These are phyloP conservation scores for Naganishia albida DNA, from an alignment of 1,284 basidiomycete species.

Conservation along the genomic window DNA sequence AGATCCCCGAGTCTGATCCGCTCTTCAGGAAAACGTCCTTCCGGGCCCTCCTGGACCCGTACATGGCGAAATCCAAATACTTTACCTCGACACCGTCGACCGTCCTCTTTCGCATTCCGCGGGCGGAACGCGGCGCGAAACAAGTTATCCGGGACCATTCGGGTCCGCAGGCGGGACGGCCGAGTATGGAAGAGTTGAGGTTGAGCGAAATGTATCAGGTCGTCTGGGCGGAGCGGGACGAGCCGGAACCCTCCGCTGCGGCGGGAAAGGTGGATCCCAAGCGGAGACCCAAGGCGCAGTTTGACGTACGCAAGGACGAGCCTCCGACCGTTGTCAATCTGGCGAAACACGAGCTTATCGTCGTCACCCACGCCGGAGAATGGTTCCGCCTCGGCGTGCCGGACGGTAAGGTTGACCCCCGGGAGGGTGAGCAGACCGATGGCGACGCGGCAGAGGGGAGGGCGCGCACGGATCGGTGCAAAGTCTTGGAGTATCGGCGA, in stretches of 20 bases:
- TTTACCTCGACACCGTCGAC: conserved; percentile 92
- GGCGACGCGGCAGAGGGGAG: background rate
- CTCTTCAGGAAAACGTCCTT: conserved; percentile 32
- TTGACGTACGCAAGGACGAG: background rate
- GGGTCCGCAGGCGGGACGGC: conserved; percentile 11
- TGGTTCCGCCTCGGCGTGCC: conserved; percentile 33
- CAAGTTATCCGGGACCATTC: conserved; percentile 14
- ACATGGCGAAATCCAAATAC: conserved; percentile 82
- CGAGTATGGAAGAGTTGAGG: conserved; percentile 28
- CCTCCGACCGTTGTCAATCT: background rate
- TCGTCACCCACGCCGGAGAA: conserved; percentile 32
- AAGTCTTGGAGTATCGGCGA: conserved; percentile 21
- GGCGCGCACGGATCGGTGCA: conserved; percentile 22
- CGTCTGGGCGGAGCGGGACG: conserved; percentile 18
- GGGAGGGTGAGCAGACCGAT: background rate
- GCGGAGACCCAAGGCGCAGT: background rate
- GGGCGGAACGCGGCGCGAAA: conserved; percentile 4
- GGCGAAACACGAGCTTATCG: conserved; percentile 17
- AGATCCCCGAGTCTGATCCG: background rate
- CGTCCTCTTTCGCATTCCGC: conserved; percentile 85
- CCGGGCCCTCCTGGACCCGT: conserved; percentile 67
- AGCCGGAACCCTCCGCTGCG: background rate
- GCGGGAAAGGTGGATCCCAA: background rate
- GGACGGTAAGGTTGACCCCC: background rate
- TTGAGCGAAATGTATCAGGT: conserved; percentile 29